Percentiles rank a stretch among this genome's conserved stretches.
phyloP scores from a whole-genome alignment of 78 protist species.

The slime mould (Dictyostelium discoideum) region dicty_2.7 NC_007088.5:7745001-7745500 shows the following conservation, averaged over 20 bases:
- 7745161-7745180: constrained; percentile 3
- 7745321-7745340: neutral
- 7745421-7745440: neutral
- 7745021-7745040: no score
- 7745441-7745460: neutral
- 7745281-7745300: neutral
- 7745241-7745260: neutral
- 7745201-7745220: neutral
- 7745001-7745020: no score
- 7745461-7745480: no score
- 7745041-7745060: neutral
- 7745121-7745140: neutral
- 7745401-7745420: neutral
- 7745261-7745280: neutral
- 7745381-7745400: neutral
- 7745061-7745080: neutral
- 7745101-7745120: neutral
- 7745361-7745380: neutral
- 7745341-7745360: constrained; percentile 25
- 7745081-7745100: constrained; percentile 5
- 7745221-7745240: neutral
- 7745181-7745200: neutral
- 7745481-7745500: neutral
- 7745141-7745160: constrained; percentile 5
- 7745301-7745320: neutral